Base-by-base conservation (phyloP, 2,329 filamentous ascomycete genomes). In the Aspergillus brunneoviolaceus region DNA sequence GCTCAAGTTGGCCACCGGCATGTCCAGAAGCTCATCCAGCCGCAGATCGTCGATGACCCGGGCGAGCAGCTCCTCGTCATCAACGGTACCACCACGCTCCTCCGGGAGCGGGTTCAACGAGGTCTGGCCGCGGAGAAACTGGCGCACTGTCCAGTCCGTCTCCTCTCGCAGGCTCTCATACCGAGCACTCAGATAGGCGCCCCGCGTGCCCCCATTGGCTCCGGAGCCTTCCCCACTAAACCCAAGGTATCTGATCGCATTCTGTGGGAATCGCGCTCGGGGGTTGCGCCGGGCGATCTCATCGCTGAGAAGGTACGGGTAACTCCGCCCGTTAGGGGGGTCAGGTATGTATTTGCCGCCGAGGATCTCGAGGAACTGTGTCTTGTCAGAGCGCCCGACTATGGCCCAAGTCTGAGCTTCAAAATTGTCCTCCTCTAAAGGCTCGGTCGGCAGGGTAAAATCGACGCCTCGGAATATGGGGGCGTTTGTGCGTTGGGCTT, bases 111-210 rank as follows among this genome's bases (percentile, higher is more conserved):
- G 86, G 70, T 98, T 97, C 61, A 97, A 80, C 62, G 93, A 86
- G 2, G 89, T 96, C 69, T 95, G 89, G 0, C 92, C 92, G 14
- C 87, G 83, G 19, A 99, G 77, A 72, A 92, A 98, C 76, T 96
- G 88, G 55, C 84, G 78, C 2, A 98, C 82, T 0, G 89, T 91
- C 76, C 94, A 96, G 74, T 98, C 95, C 1, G 90, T 96, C 57
- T 87, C 88, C 76, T 97, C 94, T 33, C 91, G 84, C 42, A 89
- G 82, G 60, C 90, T 93, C 80, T 99, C 95, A 74, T 98, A 99
- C 45, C 95, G 84, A 16, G 92, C 92, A 60, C 91, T 92, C 19
- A 98, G 79, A 72, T 97, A 97, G 4, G 92, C 88, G 21, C 90
- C 89, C n/a, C 86, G 74, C 5, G 76, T 73, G 14, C 77, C 77